Percentiles rank a stretch among this genome's conserved stretches.
These are phyloP conservation scores for Plasmodium sp. DNA, from an alignment of 169 alveolate genomes.

Conservation along the genomic window DNA sequence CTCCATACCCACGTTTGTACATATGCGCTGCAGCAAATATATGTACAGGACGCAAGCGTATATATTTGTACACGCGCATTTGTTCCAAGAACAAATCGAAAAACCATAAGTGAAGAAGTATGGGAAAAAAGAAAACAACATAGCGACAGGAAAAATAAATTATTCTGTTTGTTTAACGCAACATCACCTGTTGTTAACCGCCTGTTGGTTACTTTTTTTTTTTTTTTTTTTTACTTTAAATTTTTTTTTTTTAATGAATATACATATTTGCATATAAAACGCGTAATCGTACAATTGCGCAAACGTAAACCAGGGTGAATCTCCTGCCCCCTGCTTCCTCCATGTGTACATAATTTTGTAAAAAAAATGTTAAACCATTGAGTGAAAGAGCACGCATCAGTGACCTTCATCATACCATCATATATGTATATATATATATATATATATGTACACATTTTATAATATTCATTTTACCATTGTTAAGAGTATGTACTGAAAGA, in stretches of 20 bases:
- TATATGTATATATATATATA: background rate
- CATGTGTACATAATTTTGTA: background rate
- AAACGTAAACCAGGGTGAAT: background rate
- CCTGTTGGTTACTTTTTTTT: background rate
- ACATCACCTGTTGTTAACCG: background rate
- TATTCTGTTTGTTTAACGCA: background rate
- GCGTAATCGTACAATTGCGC: background rate
- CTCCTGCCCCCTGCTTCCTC: background rate
- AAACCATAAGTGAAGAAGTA: background rate
- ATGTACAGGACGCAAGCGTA: background rate
- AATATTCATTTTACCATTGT: background rate
- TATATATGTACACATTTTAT: background rate
- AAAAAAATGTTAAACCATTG: conserved; percentile 39
- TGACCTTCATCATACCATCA: background rate
- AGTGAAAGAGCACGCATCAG: background rate
- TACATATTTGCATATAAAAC: background rate
- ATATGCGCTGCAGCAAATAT: background rate
- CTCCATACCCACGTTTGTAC: background rate
- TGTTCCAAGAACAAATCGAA: background rate
- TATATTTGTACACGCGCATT: background rate
- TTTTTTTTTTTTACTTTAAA: background rate
- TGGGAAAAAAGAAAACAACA: background rate
- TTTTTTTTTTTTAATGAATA: background rate
- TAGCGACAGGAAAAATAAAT: background rate
- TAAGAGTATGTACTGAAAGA: background rate